Evolutionary conservation across 2,329 filamentous ascomycete genomes (phyloP).

Genomic region (Monosporascus sp.): DNA sequence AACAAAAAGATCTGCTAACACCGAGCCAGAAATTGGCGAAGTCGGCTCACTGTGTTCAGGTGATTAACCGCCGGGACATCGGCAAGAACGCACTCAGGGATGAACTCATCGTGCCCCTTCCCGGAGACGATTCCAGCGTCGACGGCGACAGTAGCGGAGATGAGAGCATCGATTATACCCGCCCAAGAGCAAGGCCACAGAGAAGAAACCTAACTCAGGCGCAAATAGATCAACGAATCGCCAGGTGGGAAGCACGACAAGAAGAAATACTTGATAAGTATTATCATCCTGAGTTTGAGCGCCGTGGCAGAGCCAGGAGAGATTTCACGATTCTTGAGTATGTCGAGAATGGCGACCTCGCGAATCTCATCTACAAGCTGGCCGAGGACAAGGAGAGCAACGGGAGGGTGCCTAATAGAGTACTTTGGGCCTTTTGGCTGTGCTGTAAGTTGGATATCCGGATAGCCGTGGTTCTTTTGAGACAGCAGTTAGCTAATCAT

Average conservation of each 20-base stretch:
- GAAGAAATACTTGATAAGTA: neutral
- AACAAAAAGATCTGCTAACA: neutral
- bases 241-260: neutral
- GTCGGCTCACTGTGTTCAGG: conserved; percentile 17
- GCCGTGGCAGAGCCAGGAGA: neutral
- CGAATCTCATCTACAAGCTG: conserved; percentile 8
- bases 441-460: conserved; percentile 9
- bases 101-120: neutral
- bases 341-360: conserved; percentile 11
- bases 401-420: conserved; percentile 6
- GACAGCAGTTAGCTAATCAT: conserved; percentile 13
- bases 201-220: neutral
- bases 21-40: conserved; percentile 13
- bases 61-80: conserved; percentile 5
- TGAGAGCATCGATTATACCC: conserved; percentile 4
- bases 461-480: neutral
- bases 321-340: conserved; percentile 16
- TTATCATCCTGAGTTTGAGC: too few relatives aligned
- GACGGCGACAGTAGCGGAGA: conserved; percentile 13
- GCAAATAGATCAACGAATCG: neutral
- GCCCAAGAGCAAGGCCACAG: neutral
- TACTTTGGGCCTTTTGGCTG: conserved; percentile 14
- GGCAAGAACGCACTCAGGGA: neutral
- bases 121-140: conserved; percentile 10
- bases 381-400: too few relatives aligned